Evolutionary conservation across 2,329 filamentous ascomycete species (phyloP).

Genomic region (Hypoxylon sp.): DNA sequence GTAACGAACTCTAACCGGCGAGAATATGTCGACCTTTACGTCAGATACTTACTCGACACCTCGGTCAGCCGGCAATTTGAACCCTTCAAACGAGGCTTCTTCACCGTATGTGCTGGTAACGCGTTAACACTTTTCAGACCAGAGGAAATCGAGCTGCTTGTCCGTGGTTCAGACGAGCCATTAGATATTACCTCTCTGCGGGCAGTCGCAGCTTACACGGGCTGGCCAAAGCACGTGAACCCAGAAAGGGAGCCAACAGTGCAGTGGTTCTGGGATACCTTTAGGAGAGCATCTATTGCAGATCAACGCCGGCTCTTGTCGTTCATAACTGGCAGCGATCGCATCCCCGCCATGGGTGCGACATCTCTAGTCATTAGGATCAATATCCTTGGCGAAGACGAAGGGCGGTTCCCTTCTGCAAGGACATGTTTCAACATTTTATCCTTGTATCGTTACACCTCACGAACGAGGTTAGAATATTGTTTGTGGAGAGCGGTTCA

Average conservation of each 20-base stretch:
- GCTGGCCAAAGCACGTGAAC: constrained; percentile 70
- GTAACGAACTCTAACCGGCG: constrained; percentile 88
- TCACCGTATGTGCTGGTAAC: constrained; percentile 89
- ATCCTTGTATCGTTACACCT: constrained; percentile 78
- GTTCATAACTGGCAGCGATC: constrained; percentile 91
- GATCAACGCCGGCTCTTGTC: constrained; percentile 83
- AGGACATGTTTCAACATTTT: constrained; percentile 93
- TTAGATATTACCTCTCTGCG: constrained; percentile 82
- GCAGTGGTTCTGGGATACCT: constrained; percentile 90
- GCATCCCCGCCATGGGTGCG: constrained; percentile 87
- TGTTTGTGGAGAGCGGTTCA: constrained; percentile 88
- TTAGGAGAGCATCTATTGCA: constrained; percentile 71
- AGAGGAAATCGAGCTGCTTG: constrained; percentile 90
- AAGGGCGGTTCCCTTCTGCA: constrained; percentile 82
- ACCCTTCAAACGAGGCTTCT: constrained; percentile 94
- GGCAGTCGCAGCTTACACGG: constrained; percentile 84
- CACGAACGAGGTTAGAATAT: constrained; percentile 73
- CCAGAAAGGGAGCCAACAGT: constrained; percentile 74
- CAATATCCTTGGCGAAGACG: constrained; percentile 80
- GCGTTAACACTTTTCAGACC: constrained; percentile 88
- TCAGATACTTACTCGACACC: constrained; percentile 82
- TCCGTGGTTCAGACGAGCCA: constrained; percentile 85
- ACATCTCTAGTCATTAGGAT: constrained; percentile 83
- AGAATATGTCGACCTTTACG: constrained; percentile 89
- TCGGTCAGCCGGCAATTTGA: constrained; percentile 87